Conservation (phyloP, 768 basidiomycete genomes). For the Serendipita indica region DNA sequence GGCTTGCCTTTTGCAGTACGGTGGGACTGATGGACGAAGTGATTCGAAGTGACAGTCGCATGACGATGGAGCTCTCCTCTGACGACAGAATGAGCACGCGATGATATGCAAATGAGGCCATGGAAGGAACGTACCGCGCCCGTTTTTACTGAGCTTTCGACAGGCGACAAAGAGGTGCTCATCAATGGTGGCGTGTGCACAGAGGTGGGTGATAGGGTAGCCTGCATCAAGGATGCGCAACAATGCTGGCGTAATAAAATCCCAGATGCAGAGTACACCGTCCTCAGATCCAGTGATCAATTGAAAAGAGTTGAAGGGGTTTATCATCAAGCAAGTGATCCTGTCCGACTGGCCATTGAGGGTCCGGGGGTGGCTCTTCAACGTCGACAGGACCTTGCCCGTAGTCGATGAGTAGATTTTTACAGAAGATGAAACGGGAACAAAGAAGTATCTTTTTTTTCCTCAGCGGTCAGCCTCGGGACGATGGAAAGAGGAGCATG, state of each 20-base stretch:
- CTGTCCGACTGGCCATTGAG: slow-evolving; percentile 31
- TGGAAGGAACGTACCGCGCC: slow-evolving; percentile 9
- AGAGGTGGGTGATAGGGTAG: slow-evolving; percentile 55
- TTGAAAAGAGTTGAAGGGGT: slow-evolving; percentile 79
- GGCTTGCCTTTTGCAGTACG: slow-evolving; percentile 31
- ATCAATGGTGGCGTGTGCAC: slow-evolving; percentile 52
- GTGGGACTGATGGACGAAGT: slow-evolving; percentile 28
- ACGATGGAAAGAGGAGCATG: slow-evolving; percentile 14
- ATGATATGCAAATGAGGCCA: not conserved
- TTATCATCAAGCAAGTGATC: slow-evolving; percentile 62
- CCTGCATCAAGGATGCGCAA: slow-evolving; percentile 58
- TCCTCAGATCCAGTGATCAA: slow-evolving; percentile 73
- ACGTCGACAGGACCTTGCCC: slow-evolving; percentile 66
- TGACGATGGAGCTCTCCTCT: slow-evolving; percentile 42
- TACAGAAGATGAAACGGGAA: slow-evolving; percentile 63
- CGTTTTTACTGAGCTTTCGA: slow-evolving; percentile 10
- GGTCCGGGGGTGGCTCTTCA: slow-evolving; percentile 35
- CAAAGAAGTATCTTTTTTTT: slow-evolving; percentile 75
- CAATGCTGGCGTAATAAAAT: slow-evolving; percentile 72
- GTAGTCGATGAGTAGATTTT: slow-evolving; percentile 73
- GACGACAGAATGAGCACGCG: slow-evolving; percentile 12
- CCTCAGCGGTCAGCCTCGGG: slow-evolving; percentile 2
- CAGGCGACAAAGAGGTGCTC: slow-evolving; percentile 53
- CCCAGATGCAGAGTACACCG: slow-evolving; percentile 83
- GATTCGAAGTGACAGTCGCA: slow-evolving; percentile 47